Evolutionary conservation across 345 rosid species (phyloP).

Genomic region (Salix dunnii): DNA sequence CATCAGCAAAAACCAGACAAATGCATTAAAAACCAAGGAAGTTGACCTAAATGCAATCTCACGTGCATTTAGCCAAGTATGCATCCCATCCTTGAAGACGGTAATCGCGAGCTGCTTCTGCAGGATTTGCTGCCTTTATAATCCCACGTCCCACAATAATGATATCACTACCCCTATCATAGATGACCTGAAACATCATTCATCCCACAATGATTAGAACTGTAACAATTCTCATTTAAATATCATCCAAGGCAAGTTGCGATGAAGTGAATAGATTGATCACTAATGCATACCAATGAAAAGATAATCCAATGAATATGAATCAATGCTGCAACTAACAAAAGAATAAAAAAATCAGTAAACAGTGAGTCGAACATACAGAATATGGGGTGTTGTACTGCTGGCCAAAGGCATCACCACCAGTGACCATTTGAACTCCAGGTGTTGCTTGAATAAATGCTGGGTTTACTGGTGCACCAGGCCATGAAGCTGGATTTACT

Average conservation of each 20-base stretch:
- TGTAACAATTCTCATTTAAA: background rate
- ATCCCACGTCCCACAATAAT: slow-evolving; percentile 97
- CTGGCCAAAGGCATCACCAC: slow-evolving; percentile 91
- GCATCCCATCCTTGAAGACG: slow-evolving; percentile 96
- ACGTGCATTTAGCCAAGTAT: slow-evolving; percentile 61
- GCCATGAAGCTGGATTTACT: slow-evolving; percentile 94
- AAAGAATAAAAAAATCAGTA: background rate
- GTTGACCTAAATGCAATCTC: background rate
- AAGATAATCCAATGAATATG: background rate
- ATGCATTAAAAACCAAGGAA: background rate
- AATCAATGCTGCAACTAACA: background rate
- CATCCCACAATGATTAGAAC: background rate
- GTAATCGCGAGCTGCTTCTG: slow-evolving; percentile 70
- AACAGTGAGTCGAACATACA: slow-evolving; percentile 39
- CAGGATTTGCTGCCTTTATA: slow-evolving; percentile 77
- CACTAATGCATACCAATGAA: background rate
- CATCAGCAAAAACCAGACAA: background rate
- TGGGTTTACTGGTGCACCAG: slow-evolving; percentile 72
- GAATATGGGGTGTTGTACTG: slow-evolving; percentile 94
- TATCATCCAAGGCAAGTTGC: background rate
- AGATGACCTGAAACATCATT: slow-evolving; percentile 55
- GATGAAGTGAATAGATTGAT: background rate
- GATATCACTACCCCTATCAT: slow-evolving; percentile 86
- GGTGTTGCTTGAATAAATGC: slow-evolving; percentile 95
- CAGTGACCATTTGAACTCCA: slow-evolving; percentile 91